phyloP scores from a whole-genome alignment of 2,329 filamentous ascomycete genomes.

The Aureobasidium namibiae region DNA sequence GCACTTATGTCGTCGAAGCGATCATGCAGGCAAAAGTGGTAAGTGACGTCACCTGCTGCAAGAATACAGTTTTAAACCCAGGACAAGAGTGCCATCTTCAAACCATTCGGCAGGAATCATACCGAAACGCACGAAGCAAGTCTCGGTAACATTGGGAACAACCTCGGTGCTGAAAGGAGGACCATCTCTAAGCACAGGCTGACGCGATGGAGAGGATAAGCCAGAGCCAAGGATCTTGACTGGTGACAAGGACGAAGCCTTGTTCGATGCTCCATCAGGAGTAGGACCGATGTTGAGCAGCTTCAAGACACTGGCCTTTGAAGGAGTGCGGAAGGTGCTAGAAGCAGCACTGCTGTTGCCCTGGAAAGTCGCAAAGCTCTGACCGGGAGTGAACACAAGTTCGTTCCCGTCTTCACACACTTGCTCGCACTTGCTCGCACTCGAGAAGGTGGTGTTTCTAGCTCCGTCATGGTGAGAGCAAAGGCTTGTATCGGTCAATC shows the following conservation, averaged over 20 bases:
- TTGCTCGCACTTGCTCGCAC: no score
- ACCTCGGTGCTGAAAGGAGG: conserved; percentile 4
- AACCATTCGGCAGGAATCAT: neutral
- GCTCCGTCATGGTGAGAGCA: no score
- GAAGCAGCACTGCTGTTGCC: neutral
- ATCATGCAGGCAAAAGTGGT: no score
- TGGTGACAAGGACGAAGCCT: neutral
- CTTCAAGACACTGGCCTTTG: neutral
- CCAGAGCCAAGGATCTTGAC: neutral
- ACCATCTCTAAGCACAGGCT: neutral
- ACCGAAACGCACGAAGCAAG: neutral
- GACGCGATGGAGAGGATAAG: neutral
- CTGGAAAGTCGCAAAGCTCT: neutral
- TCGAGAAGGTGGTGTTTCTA: no score
- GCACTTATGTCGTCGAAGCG: no score
- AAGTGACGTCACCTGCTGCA: no score
- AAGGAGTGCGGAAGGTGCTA: neutral
- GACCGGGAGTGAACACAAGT: neutral
- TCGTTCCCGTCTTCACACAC: no score
- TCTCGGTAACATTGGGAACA: neutral
- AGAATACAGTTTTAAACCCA: no score
- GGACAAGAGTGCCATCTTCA: neutral
- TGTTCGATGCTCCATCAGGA: neutral
- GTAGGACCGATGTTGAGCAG: neutral
- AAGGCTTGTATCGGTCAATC: no score